Base-by-base conservation (phyloP, 2,329 filamentous ascomycete species). In the Scytalidium sp. region DNA sequence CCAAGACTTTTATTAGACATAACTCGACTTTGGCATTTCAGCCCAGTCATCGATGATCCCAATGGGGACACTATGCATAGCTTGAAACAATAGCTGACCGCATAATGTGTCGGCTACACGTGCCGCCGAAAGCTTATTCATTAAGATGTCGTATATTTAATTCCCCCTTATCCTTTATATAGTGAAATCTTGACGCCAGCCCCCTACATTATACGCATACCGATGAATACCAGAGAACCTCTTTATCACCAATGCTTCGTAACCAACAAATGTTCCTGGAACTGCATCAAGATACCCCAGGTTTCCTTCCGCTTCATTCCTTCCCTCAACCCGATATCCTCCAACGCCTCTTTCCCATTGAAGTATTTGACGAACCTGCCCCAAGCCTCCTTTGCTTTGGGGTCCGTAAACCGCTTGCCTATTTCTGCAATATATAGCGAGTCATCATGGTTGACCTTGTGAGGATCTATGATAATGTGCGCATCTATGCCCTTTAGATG, bases 241-340 rank as follows among this genome's bases (percentile, higher is more conserved):
- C 25, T 13, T 13, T 36, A 46, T 60, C 54, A 91, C 86, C 87
- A 90, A 66, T 90, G 87, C 46, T 84, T 75, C 45, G 84, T 81
- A 56, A 80, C 80, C 3, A 90, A 65, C 19, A 91, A 63, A 67
- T 85, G 80, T 63, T 89, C 86, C 55, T 81, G 79, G 76, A 86
- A 84, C n/a, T 73, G 70, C 39, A 77, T 78, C 49, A 88, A 67
- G 48, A 85, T 72, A 43, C 80, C 79, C 74, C 88, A 91, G 13
- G 90, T 78, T 58, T 88, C 85, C 70, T 93, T 95, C 50, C 90
- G 78, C 73, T 94, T 96, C 72, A 95, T 79, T 5, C 88, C 88
- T 70, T 97, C 90, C 50, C 87, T 80, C n/a, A 94, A 73, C 1
- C 88, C 83, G 56, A 99, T 87, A 59, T 92, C 85, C 71, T 99